These are phyloP conservation scores for Mallotus nudiflorus DNA, from an alignment of 345 rosid genomes.

Conservation along the genomic window DNA sequence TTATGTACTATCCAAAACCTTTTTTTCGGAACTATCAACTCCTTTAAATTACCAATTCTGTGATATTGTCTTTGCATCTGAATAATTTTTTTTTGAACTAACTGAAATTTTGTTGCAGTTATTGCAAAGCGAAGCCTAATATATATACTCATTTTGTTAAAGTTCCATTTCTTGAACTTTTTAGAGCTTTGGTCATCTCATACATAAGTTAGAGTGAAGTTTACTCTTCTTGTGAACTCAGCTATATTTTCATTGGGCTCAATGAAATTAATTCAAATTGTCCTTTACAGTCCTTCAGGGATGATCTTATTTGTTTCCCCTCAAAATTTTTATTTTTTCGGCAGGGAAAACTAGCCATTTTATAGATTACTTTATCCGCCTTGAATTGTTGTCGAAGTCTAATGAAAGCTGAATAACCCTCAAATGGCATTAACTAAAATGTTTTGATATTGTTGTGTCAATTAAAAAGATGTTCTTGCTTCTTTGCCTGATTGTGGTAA, in stretches of 20 bases:
- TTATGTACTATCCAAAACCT: no score
- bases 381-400: neutral
- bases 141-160: neutral
- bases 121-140: no score
- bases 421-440: neutral
- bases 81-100: no score
- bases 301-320: no score
- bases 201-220: neutral
- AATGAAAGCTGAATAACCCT: neutral
- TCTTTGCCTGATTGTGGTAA: neutral
- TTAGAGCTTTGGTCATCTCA: neutral
- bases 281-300: neutral
- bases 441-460: neutral
- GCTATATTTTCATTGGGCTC: neutral
- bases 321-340: no score
- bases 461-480: neutral
- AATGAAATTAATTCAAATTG: neutral
- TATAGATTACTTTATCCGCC: neutral
- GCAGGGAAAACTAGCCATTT: no score
- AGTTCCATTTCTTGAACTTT: neutral
- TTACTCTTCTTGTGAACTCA: neutral
- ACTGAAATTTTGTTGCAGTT: no score
- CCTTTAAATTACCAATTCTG: no score
- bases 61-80: no score
- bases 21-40: no score